phyloP scores from a whole-genome alignment of 2,329 filamentous ascomycete genomes.

The Neopestalotiopsis rosae region DNA sequence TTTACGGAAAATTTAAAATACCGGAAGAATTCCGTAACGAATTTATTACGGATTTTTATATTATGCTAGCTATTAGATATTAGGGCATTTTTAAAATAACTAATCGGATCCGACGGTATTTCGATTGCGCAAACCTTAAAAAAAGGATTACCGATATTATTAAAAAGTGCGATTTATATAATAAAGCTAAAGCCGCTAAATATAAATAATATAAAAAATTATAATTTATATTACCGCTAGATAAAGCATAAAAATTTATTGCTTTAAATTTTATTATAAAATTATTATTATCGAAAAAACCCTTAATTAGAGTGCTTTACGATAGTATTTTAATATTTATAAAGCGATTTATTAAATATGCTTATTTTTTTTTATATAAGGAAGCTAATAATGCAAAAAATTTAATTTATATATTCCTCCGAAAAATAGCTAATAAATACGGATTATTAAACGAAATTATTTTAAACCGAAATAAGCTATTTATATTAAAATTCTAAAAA shows the following conservation, averaged over 20 bases:
- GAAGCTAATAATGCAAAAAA: neutral
- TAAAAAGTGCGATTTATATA: neutral
- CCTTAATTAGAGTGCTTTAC: neutral
- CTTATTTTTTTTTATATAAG: neutral
- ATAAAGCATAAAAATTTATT: neutral
- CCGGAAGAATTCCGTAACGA: neutral
- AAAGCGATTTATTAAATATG: neutral
- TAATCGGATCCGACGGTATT: neutral
- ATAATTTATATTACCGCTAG: neutral
- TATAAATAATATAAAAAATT: neutral
- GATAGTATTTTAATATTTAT: neutral
- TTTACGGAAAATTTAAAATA: neutral
- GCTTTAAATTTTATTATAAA: neutral
- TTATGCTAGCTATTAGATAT: neutral
- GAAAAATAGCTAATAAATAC: neutral
- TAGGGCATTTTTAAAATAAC: neutral
- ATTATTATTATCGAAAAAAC: neutral
- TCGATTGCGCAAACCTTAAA: neutral
- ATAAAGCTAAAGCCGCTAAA: neutral
- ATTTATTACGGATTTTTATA: neutral
- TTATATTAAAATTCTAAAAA: conserved; percentile 13
- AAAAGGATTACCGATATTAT: neutral
- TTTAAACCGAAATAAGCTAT: conserved; percentile 6
- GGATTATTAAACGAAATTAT: conserved; percentile 8
- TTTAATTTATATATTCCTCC: neutral